phyloP scores from a whole-genome alignment of 495 filamentous ascomycete species.

The Talaromyces stipitatus region DNA sequence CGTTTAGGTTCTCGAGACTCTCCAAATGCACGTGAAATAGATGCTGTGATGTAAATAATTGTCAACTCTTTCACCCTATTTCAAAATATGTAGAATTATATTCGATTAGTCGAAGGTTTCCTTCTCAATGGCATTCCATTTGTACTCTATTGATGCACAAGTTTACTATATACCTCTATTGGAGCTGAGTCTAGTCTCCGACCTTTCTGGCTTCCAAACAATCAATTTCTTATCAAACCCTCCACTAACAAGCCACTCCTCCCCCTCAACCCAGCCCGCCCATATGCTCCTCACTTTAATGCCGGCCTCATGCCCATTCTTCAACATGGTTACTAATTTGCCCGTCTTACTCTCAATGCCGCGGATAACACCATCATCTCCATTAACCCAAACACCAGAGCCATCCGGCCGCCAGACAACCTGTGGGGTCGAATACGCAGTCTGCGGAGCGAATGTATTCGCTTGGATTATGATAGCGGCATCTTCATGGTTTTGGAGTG shows the following conservation, averaged over 20 bases:
- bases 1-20: slow-evolving; percentile 6
- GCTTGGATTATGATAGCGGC: slow-evolving; percentile 52
- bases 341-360: slow-evolving; percentile 57
- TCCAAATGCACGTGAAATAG: slow-evolving; percentile 9
- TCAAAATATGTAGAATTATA: slow-evolving; percentile 10
- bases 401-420: slow-evolving; percentile 60
- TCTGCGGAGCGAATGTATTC: slow-evolving; percentile 59
- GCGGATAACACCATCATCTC: slow-evolving; percentile 58
- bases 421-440: slow-evolving; percentile 58
- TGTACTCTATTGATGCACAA: neutral
- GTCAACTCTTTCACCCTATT: slow-evolving; percentile 3
- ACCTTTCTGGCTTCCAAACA: slow-evolving; percentile 40
- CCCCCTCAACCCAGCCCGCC: slow-evolving; percentile 44
- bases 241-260: slow-evolving; percentile 58
- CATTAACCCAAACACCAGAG: slow-evolving; percentile 60
- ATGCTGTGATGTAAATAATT: slow-evolving; percentile 7
- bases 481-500: slow-evolving; percentile 48
- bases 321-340: slow-evolving; percentile 44
- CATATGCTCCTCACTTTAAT: slow-evolving; percentile 60
- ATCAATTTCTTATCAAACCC: slow-evolving; percentile 61
- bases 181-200: neutral
- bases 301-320: slow-evolving; percentile 48
- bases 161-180: no score
- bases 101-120: neutral
- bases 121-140: slow-evolving; percentile 8